Percentiles rank a stretch among this genome's conserved stretches.
Conservation (phyloP, 306 rosid genomes). For the Mimosa bimucronata region DNA sequence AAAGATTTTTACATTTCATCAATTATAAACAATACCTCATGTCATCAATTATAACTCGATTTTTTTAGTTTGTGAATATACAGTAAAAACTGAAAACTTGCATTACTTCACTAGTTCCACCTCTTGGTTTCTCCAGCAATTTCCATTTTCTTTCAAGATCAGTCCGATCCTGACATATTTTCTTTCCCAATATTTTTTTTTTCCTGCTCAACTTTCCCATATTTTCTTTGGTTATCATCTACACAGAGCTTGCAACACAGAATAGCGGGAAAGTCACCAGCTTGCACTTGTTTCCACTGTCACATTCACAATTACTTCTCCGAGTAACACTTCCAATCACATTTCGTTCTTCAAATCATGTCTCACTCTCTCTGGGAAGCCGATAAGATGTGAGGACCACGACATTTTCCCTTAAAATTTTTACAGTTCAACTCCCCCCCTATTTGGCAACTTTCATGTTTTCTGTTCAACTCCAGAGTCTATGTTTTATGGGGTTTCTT, state of each 20-base stretch:
- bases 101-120: too few species aligned
- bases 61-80: too few species aligned
- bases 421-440: not conserved
- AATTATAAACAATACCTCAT: too few species aligned
- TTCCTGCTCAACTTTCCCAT: too few species aligned
- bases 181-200: not conserved
- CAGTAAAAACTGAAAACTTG: too few species aligned
- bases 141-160: too few species aligned
- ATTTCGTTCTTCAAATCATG: slow-evolving; percentile 56
- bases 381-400: slow-evolving; percentile 55
- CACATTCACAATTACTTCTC: not conserved
- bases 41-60: too few species aligned
- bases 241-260: not conserved
- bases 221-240: not conserved
- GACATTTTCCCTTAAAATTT: not conserved
- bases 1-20: too few species aligned
- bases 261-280: not conserved
- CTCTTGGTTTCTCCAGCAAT: too few species aligned
- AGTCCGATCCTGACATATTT: too few species aligned
- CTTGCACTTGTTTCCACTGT: not conserved
- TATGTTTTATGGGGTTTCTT: slow-evolving; percentile 26
- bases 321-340: slow-evolving; percentile 5
- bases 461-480: not conserved
- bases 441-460: not conserved
- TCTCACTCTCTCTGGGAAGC: slow-evolving; percentile 64